Percentiles rank a stretch among this genome's conserved stretches.
These are phyloP conservation scores for Pseudotulostoma volvatum DNA, from an alignment of 495 filamentous ascomycete genomes.

Conservation along the genomic window DNA sequence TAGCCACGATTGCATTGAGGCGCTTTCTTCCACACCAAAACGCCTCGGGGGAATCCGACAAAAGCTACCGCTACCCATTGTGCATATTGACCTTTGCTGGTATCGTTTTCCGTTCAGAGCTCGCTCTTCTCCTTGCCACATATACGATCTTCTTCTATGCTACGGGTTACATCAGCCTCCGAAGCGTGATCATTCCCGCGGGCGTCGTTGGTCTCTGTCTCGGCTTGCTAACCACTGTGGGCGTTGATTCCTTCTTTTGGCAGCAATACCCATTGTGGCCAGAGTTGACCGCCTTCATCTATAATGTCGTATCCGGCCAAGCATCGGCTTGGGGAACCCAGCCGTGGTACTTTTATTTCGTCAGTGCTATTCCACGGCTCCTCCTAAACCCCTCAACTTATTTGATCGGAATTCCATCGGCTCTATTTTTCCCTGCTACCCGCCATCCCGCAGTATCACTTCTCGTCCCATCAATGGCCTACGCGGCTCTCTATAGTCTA, in stretches of 20 bases:
- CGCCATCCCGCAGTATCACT: conserved; percentile 33
- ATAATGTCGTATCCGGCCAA: conserved; percentile 58
- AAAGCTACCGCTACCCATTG: conserved; percentile 38
- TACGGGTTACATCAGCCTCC: conserved; percentile 36
- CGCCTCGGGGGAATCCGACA: conserved; percentile 14
- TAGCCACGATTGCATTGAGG: conserved; percentile 54
- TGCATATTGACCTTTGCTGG: conserved; percentile 66
- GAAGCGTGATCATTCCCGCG: conserved; percentile 41
- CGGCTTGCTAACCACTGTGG: conserved; percentile 48
- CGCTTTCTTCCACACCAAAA: conserved; percentile 45
- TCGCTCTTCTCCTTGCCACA: conserved; percentile 59
- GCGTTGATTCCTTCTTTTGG: conserved; percentile 88
- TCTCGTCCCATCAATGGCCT: conserved; percentile 49
- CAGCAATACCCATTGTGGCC: conserved; percentile 68
- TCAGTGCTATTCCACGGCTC: conserved; percentile 63
- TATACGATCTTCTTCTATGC: conserved; percentile 35
- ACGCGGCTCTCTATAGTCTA: conserved; percentile 61
- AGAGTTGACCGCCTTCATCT: conserved; percentile 77
- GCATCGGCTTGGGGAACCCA: conserved; percentile 76
- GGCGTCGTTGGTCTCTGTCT: conserved; percentile 46
- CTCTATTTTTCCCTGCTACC: conserved; percentile 37
- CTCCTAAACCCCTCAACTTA: conserved; percentile 60
- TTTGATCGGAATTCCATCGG: conserved; percentile 46
- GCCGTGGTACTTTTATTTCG: conserved; percentile 75
- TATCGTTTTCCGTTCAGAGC: conserved; percentile 75